Percentiles rank a stretch among this genome's conserved stretches.
Conservation (phyloP, 345 rosid species). For the Pistacia integerrima region DNA sequence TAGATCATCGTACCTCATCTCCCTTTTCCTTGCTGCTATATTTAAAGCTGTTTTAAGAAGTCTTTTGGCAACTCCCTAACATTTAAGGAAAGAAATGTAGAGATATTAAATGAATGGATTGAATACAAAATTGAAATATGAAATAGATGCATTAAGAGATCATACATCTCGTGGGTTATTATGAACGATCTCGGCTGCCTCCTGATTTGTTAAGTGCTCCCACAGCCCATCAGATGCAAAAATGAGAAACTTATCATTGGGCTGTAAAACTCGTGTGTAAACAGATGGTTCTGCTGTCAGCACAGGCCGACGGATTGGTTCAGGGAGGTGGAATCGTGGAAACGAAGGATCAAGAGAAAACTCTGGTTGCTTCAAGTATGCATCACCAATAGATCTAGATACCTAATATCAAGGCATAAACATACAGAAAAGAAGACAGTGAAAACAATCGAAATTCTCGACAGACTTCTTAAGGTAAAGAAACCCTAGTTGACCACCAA, state of each 20-base stretch:
- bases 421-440: not conserved
- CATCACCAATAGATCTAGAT: conserved; percentile 94
- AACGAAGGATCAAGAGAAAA: conserved; percentile 83
- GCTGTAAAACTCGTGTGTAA: conserved; percentile 56
- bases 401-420: conserved; percentile 47
- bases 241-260: conserved; percentile 79
- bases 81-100: not conserved
- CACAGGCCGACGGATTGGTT: conserved; percentile 73
- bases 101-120: not conserved
- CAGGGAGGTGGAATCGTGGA: conserved; percentile 82
- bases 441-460: conserved; percentile 4
- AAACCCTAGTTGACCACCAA: not conserved
- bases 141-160: not conserved
- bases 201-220: conserved; percentile 84
- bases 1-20: conserved; percentile 67
- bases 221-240: conserved; percentile 98
- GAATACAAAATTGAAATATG: not conserved
- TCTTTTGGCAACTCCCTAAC: conserved; percentile 79
- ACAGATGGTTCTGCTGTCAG: conserved; percentile 79
- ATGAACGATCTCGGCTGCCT: conserved; percentile 77
- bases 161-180: conserved; percentile 74
- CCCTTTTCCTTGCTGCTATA: conserved; percentile 72
- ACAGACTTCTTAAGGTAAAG: not conserved
- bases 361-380: conserved; percentile 88
- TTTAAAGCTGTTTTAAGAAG: conserved; percentile 71